Base-by-base conservation (phyloP, 2,329 filamentous ascomycete genomes). In the Cytospora leucostoma region DNA sequence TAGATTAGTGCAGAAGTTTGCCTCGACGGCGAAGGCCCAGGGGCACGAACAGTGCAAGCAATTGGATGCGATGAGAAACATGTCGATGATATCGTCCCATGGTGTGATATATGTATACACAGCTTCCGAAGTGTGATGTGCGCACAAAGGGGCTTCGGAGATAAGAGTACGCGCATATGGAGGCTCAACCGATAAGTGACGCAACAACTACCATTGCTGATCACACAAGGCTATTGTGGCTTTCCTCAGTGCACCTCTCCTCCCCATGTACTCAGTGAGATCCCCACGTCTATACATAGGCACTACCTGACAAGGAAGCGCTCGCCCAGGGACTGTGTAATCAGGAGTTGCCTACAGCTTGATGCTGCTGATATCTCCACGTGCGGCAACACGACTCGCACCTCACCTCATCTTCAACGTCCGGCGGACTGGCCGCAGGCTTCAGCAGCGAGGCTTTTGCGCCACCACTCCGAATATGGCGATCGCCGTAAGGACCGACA, bases 161-260 rank as follows among this genome's bases (percentile, higher is more conserved):
- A 61, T 55, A 61, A 50, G 59, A 17, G 13, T 17, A 49, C 49
- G 40, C 37, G 7, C 10, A 19, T 44, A 19, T n/a, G 17, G 15
- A 13, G 44, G 44, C n/a, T 37, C 44, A 21, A 12, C 44, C 38
- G 51, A 61, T 27, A 55, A 61, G 54, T 61, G 59, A 61, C 59
- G 51, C 51, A 52, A 55, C 32, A 27, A 27, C 2, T 27, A 27
- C 37, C 33, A 21, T 32, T 61, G 32, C 3, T 49, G 38, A 38
- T 34, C 51, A 38, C 35, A 19, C n/a, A 7, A 11, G 33, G 37
- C 34, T 10, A 17, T 21, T n/a, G n/a, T 6, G 8, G 2, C 4
- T 17, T 27, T 55, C 32, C 40, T 33, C 21, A 3, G 27, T 4
- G n/a, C 27, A 27, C 4, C 44, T 47, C 8, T 8, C n/a, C n/a